A percentile compares a stretch with the other conserved stretches of the same genome.
These are phyloP conservation scores for Symbiodinium natans DNA, from an alignment of 73 alveolate species.

Conservation along the genomic window DNA sequence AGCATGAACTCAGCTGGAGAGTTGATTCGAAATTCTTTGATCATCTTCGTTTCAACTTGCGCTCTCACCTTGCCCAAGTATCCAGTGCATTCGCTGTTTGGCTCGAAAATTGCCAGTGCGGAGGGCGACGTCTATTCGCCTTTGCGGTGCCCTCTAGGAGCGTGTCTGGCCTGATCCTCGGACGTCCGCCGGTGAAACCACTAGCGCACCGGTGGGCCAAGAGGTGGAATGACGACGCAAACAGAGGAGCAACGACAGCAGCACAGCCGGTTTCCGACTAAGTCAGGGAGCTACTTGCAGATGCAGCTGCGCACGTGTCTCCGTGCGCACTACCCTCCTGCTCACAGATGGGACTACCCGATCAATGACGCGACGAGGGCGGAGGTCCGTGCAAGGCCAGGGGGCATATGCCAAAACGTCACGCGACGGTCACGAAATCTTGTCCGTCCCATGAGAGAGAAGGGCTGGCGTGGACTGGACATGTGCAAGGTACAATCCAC, in stretches of 20 bases:
- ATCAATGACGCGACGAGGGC: slow-evolving; percentile 59
- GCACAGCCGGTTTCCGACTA: background rate
- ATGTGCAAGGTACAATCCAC: slow-evolving; percentile 56
- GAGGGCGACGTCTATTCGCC: background rate
- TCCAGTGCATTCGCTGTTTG: too few relatives aligned
- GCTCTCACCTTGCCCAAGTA: too few relatives aligned
- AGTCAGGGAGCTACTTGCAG: too few relatives aligned
- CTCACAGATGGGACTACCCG: slow-evolving; percentile 2
- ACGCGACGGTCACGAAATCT: too few relatives aligned
- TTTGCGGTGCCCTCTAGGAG: background rate
- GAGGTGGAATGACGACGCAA: background rate
- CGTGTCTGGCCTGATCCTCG: background rate
- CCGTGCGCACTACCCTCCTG: background rate
- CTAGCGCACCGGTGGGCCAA: too few relatives aligned
- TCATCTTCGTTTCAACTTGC: too few relatives aligned
- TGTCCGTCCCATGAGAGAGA: too few relatives aligned
- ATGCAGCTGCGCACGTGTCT: background rate
- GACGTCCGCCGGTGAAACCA: too few relatives aligned
- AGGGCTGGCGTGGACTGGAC: too few relatives aligned
- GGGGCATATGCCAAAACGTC: too few relatives aligned
- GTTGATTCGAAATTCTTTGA: too few relatives aligned
- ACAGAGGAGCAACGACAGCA: background rate
- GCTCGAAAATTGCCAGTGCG: background rate
- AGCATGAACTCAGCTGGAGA: too few relatives aligned
- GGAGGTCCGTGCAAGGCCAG: slow-evolving; percentile 37